These are phyloP conservation scores for Skeletonema marinoi DNA, from an alignment of 108 stramenopile species.

Conservation along the genomic window DNA sequence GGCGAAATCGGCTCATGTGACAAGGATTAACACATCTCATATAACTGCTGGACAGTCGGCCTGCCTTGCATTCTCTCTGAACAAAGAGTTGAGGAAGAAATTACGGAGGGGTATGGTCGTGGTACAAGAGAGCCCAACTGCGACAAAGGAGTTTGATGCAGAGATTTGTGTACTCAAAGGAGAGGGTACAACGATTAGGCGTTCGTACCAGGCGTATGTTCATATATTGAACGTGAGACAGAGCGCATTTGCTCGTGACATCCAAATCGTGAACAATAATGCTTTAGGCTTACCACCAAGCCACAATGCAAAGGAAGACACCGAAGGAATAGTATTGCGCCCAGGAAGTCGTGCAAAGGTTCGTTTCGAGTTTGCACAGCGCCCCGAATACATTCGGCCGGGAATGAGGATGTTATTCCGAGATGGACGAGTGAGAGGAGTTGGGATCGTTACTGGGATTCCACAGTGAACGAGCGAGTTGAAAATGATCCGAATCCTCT, in stretches of 20 bases:
- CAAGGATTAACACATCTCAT: constrained; percentile 75
- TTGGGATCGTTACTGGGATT: constrained; percentile 72
- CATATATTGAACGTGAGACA: constrained; percentile 89
- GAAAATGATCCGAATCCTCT: background rate
- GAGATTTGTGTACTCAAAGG: constrained; percentile 91
- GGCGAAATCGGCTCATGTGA: constrained; percentile 86
- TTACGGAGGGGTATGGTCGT: constrained; percentile 88
- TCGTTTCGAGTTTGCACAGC: constrained; percentile 80
- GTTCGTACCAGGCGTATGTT: constrained; percentile 84
- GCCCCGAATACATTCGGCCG: constrained; percentile 85
- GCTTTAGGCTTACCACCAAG: constrained; percentile 59
- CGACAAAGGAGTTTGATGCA: constrained; percentile 84
- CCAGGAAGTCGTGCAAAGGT: constrained; percentile 86
- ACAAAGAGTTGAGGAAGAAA: constrained; percentile 77
- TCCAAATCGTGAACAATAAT: constrained; percentile 79
- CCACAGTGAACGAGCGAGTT: constrained; percentile 11
- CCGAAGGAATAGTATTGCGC: constrained; percentile 70
- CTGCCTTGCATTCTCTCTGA: constrained; percentile 76
- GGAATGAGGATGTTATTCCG: constrained; percentile 91
- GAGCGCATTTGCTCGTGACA: constrained; percentile 76
- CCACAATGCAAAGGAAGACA: constrained; percentile 58
- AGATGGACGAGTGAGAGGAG: constrained; percentile 86
- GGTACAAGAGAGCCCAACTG: constrained; percentile 63
- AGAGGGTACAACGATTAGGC: constrained; percentile 82
- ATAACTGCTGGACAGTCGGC: constrained; percentile 86